Base-by-base conservation (phyloP, 2,329 filamentous ascomycete genomes). In the Fusarium sp. region DNA sequence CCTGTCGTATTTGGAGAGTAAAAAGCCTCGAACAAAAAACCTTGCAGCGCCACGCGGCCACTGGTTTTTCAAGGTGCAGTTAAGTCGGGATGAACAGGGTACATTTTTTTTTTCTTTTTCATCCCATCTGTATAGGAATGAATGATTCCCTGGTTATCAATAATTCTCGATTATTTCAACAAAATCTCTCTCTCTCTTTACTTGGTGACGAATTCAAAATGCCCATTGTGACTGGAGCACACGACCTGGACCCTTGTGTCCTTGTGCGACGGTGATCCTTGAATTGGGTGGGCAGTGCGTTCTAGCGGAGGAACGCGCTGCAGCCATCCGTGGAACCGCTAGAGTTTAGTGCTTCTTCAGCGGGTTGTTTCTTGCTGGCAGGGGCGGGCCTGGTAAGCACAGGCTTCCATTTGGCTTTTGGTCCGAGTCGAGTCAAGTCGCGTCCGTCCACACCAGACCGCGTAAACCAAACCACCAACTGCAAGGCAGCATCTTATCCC, bases 21-120 rank as follows among this genome's bases (percentile, higher is more conserved):
- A 72, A 73, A 73, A 68, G 70, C 52, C 70, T 75, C 66, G 61
- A 52, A 52, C 27, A 54, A 76, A 76, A 74, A 77, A 77, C 70
- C 76, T 74, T 77, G 76, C 63, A 76, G 40, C 74, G 76, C 76
- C 76, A 77, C 76, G 70, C 69, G 66, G 66, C 68, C 65, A 62
- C 61, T 73, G 38, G 67, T 56, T 63, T 74, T 64, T 74, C 64
- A 60, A 71, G 62, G 58, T 64, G 60, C 67, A 31, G 29, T 22
- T 40, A 40, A 27, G 62, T 47, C 34, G 37, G 60, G 40, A 60
- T 13, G 31, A 37, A 38, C 31, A 45, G 31, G 24, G 24, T 3
- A 18, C n/a, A 10, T 54, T 29, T 1, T 11, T 13, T 34, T 13
- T 34, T 14, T 34, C n/a, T n/a, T n/a, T 24, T 27, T 22, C 34